phyloP scores from a whole-genome alignment of 495 filamentous ascomycete genomes.

The Podospora pseudoanserina region DNA sequence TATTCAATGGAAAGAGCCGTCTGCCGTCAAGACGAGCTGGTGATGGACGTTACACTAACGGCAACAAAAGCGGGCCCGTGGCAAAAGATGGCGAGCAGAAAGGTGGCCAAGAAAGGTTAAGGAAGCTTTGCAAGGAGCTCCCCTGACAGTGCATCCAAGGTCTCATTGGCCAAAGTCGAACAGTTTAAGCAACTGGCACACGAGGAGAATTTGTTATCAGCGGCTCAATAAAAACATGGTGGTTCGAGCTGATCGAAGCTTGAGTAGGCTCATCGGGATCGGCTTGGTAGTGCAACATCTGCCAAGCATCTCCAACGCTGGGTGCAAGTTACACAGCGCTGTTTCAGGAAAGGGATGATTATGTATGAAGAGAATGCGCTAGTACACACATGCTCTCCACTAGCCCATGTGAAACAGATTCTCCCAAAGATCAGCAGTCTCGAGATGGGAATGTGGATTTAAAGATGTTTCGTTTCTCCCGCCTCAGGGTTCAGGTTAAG shows the following conservation, averaged over 20 bases:
- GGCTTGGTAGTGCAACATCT: neutral
- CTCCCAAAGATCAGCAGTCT: neutral
- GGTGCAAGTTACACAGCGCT: neutral
- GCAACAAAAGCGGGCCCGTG: neutral
- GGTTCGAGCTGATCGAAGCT: neutral
- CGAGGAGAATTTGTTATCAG: neutral
- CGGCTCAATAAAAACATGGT: neutral
- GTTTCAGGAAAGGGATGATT: neutral
- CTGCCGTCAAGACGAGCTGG: constrained; percentile 4
- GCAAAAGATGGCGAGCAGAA: neutral
- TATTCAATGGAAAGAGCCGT: constrained; percentile 4
- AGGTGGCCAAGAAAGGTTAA: neutral
- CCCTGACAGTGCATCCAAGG: neutral
- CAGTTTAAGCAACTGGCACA: neutral
- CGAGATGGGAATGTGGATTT: neutral
- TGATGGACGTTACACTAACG: neutral
- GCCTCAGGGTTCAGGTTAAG: neutral
- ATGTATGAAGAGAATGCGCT: neutral
- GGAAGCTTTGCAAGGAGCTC: neutral
- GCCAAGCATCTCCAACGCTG: neutral
- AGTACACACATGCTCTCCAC: neutral
- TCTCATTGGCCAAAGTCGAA: neutral
- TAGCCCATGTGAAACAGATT: neutral
- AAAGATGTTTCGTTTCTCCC: neutral
- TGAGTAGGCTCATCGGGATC: neutral